These are phyloP conservation scores for Fusarium drepaniforme DNA, from an alignment of 2,329 filamentous ascomycete species.

Conservation along the genomic window DNA sequence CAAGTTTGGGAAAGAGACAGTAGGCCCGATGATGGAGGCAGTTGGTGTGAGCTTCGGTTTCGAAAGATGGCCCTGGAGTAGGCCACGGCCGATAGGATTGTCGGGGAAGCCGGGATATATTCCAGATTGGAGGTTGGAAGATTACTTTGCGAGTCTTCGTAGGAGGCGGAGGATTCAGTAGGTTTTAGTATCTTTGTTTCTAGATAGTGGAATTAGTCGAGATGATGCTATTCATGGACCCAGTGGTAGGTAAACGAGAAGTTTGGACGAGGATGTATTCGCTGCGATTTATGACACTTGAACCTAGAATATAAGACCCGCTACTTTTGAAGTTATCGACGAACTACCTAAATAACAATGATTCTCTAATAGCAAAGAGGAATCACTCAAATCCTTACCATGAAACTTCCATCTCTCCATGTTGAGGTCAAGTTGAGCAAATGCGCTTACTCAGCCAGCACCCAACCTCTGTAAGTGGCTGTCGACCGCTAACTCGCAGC, in stretches of 20 bases:
- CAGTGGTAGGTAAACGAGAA: neutral
- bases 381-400: neutral
- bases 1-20: neutral
- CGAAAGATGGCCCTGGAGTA: neutral
- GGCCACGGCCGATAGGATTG: neutral
- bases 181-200: neutral
- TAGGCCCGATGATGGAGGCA: neutral
- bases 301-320: neutral
- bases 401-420: neutral
- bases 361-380: neutral
- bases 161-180: neutral
- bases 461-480: neutral
- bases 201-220: neutral
- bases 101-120: neutral
- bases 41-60: neutral
- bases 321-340: neutral
- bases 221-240: neutral
- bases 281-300: neutral
- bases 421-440: neutral
- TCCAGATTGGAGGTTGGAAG: neutral
- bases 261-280: neutral
- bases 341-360: neutral
- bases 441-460: constrained; percentile 33
- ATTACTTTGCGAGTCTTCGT: neutral
- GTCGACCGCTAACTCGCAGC: constrained; percentile 28